Percentiles rank a stretch among this genome's conserved stretches.
These are phyloP conservation scores for Lathyrus tuberosus DNA, from an alignment of 306 rosid species.

Conservation along the genomic window DNA sequence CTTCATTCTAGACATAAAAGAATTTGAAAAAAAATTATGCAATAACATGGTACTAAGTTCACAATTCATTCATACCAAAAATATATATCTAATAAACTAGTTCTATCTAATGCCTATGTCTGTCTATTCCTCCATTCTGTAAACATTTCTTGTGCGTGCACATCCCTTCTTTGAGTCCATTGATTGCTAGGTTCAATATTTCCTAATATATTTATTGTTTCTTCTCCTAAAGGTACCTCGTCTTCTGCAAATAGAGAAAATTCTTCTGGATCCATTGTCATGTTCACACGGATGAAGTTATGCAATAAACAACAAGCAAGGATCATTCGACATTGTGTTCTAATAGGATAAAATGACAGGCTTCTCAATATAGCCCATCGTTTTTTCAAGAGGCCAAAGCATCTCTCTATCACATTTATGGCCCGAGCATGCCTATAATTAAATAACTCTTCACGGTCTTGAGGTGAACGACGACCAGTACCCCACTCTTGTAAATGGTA, in stretches of 20 bases:
- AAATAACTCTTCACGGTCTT: no score
- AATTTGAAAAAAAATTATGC: background rate
- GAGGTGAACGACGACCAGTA: background rate
- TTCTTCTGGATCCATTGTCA: background rate
- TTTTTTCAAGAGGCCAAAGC: no score
- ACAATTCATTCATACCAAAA: no score
- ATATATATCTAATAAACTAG: no score
- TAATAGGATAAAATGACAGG: background rate
- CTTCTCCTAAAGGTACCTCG: background rate
- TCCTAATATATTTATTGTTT: background rate
- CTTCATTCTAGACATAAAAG: background rate
- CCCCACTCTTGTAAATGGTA: background rate
- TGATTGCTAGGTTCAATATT: background rate
- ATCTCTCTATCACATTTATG: no score
- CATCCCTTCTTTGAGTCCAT: background rate
- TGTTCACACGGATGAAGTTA: background rate
- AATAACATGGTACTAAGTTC: background rate
- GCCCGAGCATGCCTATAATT: no score
- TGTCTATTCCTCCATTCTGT: no score
- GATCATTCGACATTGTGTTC: background rate
- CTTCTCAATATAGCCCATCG: no score
- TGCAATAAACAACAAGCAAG: background rate
- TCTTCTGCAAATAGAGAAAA: background rate
- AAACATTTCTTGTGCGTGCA: background rate
- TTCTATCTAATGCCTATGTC: background rate